A percentile compares a stretch with the other conserved stretches of the same genome.
Evolutionary conservation across 2,329 filamentous ascomycete species (phyloP).

Genomic region (Xylaria sp.): DNA sequence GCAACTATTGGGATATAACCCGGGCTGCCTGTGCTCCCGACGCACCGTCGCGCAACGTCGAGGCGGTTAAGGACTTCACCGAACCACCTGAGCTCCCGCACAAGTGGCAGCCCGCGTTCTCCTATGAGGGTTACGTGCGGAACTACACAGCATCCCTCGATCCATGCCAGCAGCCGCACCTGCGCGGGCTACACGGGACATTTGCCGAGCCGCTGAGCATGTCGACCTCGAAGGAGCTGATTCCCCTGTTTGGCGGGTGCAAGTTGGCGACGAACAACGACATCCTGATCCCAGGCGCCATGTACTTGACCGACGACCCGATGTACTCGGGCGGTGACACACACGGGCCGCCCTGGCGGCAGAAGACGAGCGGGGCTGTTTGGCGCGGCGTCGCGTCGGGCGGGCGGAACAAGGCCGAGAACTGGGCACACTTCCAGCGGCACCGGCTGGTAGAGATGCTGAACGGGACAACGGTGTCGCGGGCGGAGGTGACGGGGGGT

Average conservation of each 20-base stretch:
- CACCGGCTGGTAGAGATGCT: constrained; percentile 73
- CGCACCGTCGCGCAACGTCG: constrained; percentile 50
- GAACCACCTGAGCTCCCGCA: constrained; percentile 37
- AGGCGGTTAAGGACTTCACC: constrained; percentile 41
- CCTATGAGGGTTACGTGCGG: constrained; percentile 53
- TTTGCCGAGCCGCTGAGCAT: constrained; percentile 58
- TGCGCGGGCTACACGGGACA: constrained; percentile 56
- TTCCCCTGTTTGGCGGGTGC: constrained; percentile 64
- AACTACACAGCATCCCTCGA: constrained; percentile 52
- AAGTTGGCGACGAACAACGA: constrained; percentile 66
- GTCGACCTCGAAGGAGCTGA: constrained; percentile 54
- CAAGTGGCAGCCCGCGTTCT: constrained; percentile 37
- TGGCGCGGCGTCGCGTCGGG: constrained; percentile 72
- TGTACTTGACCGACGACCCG: constrained; percentile 64
- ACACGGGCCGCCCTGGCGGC: constrained; percentile 62
- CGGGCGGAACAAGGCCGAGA: constrained; percentile 57
- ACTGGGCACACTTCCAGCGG: constrained; percentile 73
- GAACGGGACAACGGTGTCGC: constrained; percentile 63
- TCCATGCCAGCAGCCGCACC: constrained; percentile 52
- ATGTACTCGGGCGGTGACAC: constrained; percentile 62
- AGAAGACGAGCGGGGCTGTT: constrained; percentile 60
- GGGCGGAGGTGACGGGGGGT: constrained; percentile 48
- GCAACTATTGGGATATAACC: constrained; percentile 56
- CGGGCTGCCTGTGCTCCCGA: constrained; percentile 55
- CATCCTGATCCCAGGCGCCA: constrained; percentile 65